A percentile compares a stretch with the other conserved stretches of the same genome.
phyloP scores from a whole-genome alignment of 305 asterid species.

The Fraxinus xanthoxyloides region DNA sequence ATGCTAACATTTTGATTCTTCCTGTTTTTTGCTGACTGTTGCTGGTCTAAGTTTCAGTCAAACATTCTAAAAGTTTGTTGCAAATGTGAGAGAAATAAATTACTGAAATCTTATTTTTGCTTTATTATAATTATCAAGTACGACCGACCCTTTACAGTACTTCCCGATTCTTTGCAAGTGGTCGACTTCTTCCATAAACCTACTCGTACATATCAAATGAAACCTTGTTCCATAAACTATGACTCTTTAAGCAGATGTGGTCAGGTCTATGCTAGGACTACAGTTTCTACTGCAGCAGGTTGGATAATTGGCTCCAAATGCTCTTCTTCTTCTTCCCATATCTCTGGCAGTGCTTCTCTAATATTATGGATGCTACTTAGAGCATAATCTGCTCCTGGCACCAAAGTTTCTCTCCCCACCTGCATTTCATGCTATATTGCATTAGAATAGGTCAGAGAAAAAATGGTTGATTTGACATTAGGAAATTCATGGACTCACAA shows the following conservation, averaged over 20 bases:
- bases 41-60: not conserved
- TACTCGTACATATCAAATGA: conserved; percentile 11
- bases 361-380: conserved; percentile 78
- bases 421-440: conserved; percentile 24
- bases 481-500: conserved; percentile 47
- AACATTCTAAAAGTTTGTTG: not conserved
- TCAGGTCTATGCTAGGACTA: conserved; percentile 45
- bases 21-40: not conserved
- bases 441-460: conserved; percentile 13
- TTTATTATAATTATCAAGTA: conserved; percentile 3
- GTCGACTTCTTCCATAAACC: conserved; percentile 17
- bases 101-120: conserved; percentile 23
- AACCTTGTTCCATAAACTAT: conserved; percentile 17
- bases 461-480: not conserved
- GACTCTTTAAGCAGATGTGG: conserved; percentile 4
- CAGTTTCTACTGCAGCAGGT: conserved; percentile 54
- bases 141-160: not conserved
- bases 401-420: conserved; percentile 72
- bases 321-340: conserved; percentile 73
- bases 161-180: conserved; percentile 8
- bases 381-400: conserved; percentile 78
- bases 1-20: not conserved
- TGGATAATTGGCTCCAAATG: conserved; percentile 50
- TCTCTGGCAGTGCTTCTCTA: conserved; percentile 73
- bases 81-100: not conserved